These are phyloP conservation scores for Thyridium curvatum DNA, from an alignment of 2,329 filamentous ascomycete genomes.

Conservation along the genomic window DNA sequence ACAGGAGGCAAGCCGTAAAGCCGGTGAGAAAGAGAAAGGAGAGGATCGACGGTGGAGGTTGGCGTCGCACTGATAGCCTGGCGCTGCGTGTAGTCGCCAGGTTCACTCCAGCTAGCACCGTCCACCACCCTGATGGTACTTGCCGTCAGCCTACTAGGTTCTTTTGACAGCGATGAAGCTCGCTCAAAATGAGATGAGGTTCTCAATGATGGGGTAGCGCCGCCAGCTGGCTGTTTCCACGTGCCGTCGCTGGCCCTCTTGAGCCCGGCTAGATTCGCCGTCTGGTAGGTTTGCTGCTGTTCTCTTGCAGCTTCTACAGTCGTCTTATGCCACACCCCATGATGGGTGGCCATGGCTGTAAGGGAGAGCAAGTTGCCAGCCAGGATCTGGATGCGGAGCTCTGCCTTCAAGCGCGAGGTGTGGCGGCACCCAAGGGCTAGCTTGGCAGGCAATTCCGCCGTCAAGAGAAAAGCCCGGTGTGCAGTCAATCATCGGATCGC, in stretches of 20 bases:
- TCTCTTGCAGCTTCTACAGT: conserved; percentile 13
- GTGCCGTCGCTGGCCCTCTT: conserved; percentile 10
- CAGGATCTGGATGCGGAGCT: no score
- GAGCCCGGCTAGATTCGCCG: conserved; percentile 12
- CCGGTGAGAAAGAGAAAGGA: conserved; percentile 56
- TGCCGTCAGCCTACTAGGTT: conserved; percentile 13
- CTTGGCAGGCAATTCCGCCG: no score
- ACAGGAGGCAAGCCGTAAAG: conserved; percentile 55
- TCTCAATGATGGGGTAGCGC: conserved; percentile 1
- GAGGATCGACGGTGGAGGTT: conserved; percentile 41
- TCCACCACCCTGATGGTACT: conserved; percentile 10
- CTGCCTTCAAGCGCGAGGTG: no score
- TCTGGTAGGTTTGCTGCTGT: conserved; percentile 8
- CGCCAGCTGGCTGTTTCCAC: conserved; percentile 1
- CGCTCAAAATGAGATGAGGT: conserved; percentile 3
- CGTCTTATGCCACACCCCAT: conserved; percentile 15
- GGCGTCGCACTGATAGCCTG: conserved; percentile 46
- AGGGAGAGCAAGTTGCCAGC: no score
- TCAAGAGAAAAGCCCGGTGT: no score
- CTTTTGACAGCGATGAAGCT: conserved; percentile 5
- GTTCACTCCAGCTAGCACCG: conserved; percentile 6
- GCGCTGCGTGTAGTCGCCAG: conserved; percentile 50
- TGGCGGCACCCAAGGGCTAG: no score
- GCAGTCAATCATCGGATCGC: no score
- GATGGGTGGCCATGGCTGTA: conserved; percentile 1